Evolutionary conservation across 1,284 basidiomycete genomes (phyloP), one percentile per base, ranked within the genome.

Genomic region (Bondarzewia mesenterica): DNA sequence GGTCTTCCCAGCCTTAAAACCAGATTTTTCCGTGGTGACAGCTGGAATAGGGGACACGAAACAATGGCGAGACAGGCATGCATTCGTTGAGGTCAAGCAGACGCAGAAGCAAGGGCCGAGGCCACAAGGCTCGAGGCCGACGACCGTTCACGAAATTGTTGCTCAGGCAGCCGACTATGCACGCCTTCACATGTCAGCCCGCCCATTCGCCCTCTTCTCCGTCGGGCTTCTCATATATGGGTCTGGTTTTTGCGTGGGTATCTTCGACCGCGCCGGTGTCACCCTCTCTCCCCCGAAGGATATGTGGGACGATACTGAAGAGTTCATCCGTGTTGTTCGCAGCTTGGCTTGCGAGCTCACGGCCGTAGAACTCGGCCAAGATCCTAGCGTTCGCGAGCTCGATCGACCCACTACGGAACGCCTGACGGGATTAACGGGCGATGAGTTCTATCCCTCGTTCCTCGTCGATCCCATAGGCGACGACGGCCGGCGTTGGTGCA

Each of bases 201-300:
- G 54, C 5, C 59, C 60, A 1, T 62, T 62, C 52, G 49, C 46
- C 32, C 42, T 58, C n/a, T 62, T 57, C 44, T 55, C 56, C 15
- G 32, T 60, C 44, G 48, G 49, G 7, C 43, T 62, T 7, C 45
- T 60, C 7, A 53, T 62, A n/a, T 56, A 41, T 26, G 58, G 59
- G 1, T 40, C 35, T 32, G 23, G 45, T 7, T 62, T 58, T 43
- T 54, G 50, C 16, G 56, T 58, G 10, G 47, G 22, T 10, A 53
- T 56, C 14, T 55, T 55, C 29, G 57, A 58, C 38, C 52, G 54
- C n/a, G 48, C 27, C 12, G 56, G 57, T 7, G 53, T 53, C n/a
- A 22, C 27, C 10, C 14, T 58, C 37, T 60, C 57, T 3, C 48
- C 52, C 18, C 38, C 14, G 20, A 8, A 15, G 38, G 47, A 52